Conservation (phyloP, 768 basidiomycete genomes). For the Phanerochaete sordida region DNA sequence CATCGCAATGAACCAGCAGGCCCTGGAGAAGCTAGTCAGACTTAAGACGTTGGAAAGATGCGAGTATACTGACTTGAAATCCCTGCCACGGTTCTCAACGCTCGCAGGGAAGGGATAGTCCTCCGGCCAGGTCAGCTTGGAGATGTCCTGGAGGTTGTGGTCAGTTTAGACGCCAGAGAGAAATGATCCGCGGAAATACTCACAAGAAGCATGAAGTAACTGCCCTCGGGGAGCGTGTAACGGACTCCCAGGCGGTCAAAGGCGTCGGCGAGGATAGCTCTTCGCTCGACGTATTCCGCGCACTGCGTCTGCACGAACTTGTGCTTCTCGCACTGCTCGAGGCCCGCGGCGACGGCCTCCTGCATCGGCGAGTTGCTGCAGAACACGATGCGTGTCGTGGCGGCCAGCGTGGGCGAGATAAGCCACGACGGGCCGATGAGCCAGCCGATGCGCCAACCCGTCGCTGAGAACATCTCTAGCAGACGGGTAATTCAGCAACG, state of each 20-base stretch:
- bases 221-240: conserved; percentile 87
- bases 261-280: conserved; percentile 67
- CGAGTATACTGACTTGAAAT: conserved; percentile 63
- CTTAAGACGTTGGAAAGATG: background rate
- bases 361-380: conserved; percentile 93
- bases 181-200: conserved; percentile 20
- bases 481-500: background rate
- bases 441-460: conserved; percentile 98
- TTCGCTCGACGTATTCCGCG: conserved; percentile 76
- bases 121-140: conserved; percentile 73
- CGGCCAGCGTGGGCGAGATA: conserved; percentile 83
- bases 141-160: conserved; percentile 57
- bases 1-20: conserved; percentile 93
- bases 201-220: conserved; percentile 87
- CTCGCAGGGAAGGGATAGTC: conserved; percentile 79
- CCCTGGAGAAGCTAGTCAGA: conserved; percentile 39
- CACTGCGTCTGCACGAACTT: conserved; percentile 77
- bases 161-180: background rate
- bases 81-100: conserved; percentile 75
- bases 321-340: conserved; percentile 72
- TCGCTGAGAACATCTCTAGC: conserved; percentile 91
- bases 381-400: conserved; percentile 91
- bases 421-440: conserved; percentile 83
- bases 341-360: conserved; percentile 87
- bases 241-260: conserved; percentile 81